phyloP scores from a whole-genome alignment of 2,329 filamentous ascomycete genomes.

The Xylaria digitata region DNA sequence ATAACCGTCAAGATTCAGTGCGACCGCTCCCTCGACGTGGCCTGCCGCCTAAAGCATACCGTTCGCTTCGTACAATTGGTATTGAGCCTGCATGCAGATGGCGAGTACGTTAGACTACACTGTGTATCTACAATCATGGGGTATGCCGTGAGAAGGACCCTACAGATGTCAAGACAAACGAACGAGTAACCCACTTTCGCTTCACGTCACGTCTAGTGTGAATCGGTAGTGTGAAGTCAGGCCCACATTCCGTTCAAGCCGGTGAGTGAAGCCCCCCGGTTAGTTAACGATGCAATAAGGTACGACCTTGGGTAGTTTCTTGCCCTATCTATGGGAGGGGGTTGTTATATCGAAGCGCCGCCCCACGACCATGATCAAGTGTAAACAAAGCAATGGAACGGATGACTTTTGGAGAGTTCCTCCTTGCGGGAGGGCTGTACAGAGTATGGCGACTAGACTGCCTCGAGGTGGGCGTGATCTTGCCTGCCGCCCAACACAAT shows the following conservation, averaged over 20 bases:
- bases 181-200: conserved; percentile 12
- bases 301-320: neutral
- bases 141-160: conserved; percentile 13
- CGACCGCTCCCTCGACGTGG: conserved; percentile 31
- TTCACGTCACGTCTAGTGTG: conserved; percentile 2
- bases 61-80: conserved; percentile 3
- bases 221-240: neutral
- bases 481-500: conserved; percentile 19
- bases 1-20: conserved; percentile 26
- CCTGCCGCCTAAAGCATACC: conserved; percentile 26
- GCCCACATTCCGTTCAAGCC: conserved; percentile 25
- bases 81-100: conserved; percentile 16
- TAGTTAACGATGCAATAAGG: conserved; percentile 15
- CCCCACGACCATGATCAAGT: neutral
- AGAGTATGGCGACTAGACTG: neutral
- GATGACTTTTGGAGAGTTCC: neutral
- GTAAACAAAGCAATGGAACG: neutral
- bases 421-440: neutral
- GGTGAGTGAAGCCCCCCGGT: conserved; percentile 11
- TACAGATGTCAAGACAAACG: conserved; percentile 38
- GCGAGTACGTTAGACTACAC: neutral
- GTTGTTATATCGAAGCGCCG: conserved; percentile 7
- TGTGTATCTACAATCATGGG: conserved; percentile 12
- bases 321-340: neutral
- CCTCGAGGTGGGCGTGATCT: conserved; percentile 10